A percentile compares a stretch with the other conserved stretches of the same genome.
phyloP scores from a whole-genome alignment of 2,329 filamentous ascomycete genomes.

The Chaetomium strumarium region DNA sequence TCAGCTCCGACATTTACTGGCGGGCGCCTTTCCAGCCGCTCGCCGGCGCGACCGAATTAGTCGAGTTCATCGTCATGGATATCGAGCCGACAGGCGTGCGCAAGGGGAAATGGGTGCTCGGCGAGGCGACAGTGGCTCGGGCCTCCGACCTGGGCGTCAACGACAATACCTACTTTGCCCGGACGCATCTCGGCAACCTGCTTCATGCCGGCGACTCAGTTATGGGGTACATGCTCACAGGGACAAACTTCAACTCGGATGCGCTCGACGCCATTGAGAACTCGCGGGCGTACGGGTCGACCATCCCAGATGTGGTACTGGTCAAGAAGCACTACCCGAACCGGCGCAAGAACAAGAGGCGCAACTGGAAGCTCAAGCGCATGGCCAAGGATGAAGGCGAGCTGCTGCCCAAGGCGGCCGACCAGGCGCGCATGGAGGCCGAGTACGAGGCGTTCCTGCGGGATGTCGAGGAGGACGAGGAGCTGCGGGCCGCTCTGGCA shows the following conservation, averaged over 20 bases:
- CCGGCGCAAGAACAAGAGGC: conserved; percentile 72
- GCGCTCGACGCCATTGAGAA: conserved; percentile 78
- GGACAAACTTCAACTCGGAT: conserved; percentile 86
- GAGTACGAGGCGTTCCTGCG: conserved; percentile 97
- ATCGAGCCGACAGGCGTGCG: conserved; percentile 72
- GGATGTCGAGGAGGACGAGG: conserved; percentile 92
- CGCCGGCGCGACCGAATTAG: conserved; percentile 75
- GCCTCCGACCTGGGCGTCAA: conserved; percentile 82
- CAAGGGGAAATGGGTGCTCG: conserved; percentile 76
- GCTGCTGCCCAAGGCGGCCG: conserved; percentile 75
- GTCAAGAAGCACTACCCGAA: conserved; percentile 93
- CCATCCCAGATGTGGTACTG: conserved; percentile 84
- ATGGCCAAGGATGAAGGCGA: conserved; percentile 89
- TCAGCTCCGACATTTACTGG: conserved; percentile 83
- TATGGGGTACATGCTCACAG: conserved; percentile 87
- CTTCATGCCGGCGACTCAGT: conserved; percentile 86
- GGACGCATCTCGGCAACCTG: conserved; percentile 82
- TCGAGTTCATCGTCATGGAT: conserved; percentile 92
- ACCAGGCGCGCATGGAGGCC: conserved; percentile 80
- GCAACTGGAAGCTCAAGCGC: conserved; percentile 92
- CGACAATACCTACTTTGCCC: conserved; percentile 79
- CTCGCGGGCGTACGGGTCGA: conserved; percentile 67
- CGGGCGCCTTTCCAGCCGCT: conserved; percentile 77
- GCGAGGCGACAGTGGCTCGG: conserved; percentile 82
- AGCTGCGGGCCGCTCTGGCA: conserved; percentile 75